These are phyloP conservation scores for Fusarium xylarioides DNA, from an alignment of 2,329 filamentous ascomycete species.

Conservation along the genomic window DNA sequence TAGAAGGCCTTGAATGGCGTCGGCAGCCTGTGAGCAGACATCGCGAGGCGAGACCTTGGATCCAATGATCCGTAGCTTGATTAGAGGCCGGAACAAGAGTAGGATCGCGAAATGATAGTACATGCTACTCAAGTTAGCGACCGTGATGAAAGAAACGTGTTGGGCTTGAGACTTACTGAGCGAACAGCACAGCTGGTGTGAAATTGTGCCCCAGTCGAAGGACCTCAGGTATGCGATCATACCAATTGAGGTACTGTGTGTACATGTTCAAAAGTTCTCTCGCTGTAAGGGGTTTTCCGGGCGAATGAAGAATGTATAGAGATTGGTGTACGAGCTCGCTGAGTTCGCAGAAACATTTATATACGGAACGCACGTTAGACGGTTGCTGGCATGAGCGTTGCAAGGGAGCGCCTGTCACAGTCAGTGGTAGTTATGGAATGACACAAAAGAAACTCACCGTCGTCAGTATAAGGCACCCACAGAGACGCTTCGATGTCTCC, in stretches of 20 bases:
- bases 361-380: constrained; percentile 74
- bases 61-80: constrained; percentile 70
- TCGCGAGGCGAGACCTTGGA: constrained; percentile 71
- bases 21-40: constrained; percentile 70
- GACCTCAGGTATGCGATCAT: constrained; percentile 71
- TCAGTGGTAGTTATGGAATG: background rate
- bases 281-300: constrained; percentile 70
- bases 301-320: constrained; percentile 76
- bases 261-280: constrained; percentile 71
- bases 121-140: constrained; percentile 59
- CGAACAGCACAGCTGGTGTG: constrained; percentile 76
- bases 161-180: constrained; percentile 66
- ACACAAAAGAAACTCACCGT: constrained; percentile 54
- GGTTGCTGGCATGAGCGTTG: constrained; percentile 68
- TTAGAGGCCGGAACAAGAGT: constrained; percentile 77
- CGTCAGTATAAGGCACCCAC: constrained; percentile 68
- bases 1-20: constrained; percentile 65
- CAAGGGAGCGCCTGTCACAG: constrained; percentile 58
- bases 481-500: constrained; percentile 67
- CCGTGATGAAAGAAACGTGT: no score
- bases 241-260: constrained; percentile 76
- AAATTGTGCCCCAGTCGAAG: constrained; percentile 74
- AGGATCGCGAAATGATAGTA: constrained; percentile 76
- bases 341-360: constrained; percentile 75
- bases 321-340: constrained; percentile 79